These are phyloP conservation scores for Cinnamomum micranthum DNA, from an alignment of 164 flowering plant genomes.

Conservation along the genomic window DNA sequence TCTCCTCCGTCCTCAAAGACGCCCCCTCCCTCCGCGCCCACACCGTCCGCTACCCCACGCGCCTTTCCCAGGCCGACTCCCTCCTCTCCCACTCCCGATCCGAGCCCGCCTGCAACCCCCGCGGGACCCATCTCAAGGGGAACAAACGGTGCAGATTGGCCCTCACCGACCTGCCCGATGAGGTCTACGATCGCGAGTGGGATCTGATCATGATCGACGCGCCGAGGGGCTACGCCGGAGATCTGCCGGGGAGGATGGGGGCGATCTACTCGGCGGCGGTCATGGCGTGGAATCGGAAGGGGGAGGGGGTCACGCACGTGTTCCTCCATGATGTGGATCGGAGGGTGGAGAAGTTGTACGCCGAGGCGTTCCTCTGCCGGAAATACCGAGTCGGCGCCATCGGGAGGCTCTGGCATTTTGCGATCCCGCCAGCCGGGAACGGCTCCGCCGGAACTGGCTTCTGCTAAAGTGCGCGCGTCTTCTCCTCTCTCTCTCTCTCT, in stretches of 20 bases:
- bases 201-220: conserved; percentile 87
- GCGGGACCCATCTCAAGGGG: conserved; percentile 24
- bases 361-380: conserved; percentile 57
- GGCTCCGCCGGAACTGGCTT: conserved; percentile 3
- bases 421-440: conserved; percentile 37
- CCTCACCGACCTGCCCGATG: conserved; percentile 39
- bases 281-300: conserved; percentile 56
- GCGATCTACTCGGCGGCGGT: conserved; percentile 72
- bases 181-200: conserved; percentile 70
- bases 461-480: conserved; percentile 14
- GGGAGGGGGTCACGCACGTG: conserved; percentile 60
- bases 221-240: conserved; percentile 51
- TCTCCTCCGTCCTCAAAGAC: conserved; percentile 39
- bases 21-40: conserved; percentile 46
- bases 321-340: conserved; percentile 76
- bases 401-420: conserved; percentile 69
- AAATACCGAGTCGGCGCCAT: conserved; percentile 42
- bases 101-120: conserved; percentile 38
- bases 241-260: conserved; percentile 73
- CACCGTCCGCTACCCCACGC: conserved; percentile 52
- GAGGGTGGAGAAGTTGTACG: conserved; percentile 57
- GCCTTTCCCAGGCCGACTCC: conserved; percentile 44
- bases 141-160: conserved; percentile 50
- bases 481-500: not conserved
- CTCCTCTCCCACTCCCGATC: conserved; percentile 28